Evolutionary conservation across 2,329 filamentous ascomycete genomes (phyloP), one percentile per base, ranked within the genome.

Genomic region (Pseudovirgaria hyperparasitica): DNA sequence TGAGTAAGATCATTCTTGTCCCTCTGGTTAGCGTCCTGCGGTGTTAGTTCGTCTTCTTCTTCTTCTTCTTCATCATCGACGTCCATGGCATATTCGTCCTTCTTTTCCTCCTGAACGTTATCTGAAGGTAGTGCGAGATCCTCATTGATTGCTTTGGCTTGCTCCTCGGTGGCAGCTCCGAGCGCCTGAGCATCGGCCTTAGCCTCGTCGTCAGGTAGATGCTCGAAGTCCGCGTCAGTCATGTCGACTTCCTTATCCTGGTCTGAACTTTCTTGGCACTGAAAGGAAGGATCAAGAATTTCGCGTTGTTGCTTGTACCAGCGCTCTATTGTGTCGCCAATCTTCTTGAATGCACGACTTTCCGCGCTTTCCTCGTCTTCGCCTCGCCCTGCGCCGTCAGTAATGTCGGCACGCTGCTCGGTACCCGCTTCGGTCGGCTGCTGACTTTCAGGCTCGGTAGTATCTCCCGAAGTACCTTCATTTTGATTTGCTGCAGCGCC

Each of bases 231-330:
- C n/a, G 71, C 72, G 45, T 77, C 67, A 7, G 70, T 65, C 64
- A 82, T 78, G 35, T 90, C 76, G n/a, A 74, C 63, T 33, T 81
- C 72, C 36, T 66, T 40, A 49, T 59, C 38, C 23, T 55, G 48
- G 32, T 56, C 46, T 27, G 63, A 58, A 38, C 71, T 55, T 17
- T 68, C 62, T 12, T 65, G 54, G 9, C 66, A 59, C 24, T 72
- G 65, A 25, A 55, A 40, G 3, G 32, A 43, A 3, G 54, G 43
- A 17, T 59, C 52, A 9, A 50, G 53, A 41, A 98, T 96, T 35
- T 93, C 79, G 24, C 72, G 72, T 43, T 92, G 82, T 45, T 85
- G 82, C 32, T 82, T 72, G 52, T 96, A 86, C 82, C 86, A 98
- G 41, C 78, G 73, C 51, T 96, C 86, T 17, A 98, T 65, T 5